phyloP scores from a whole-genome alignment of 1,284 basidiomycete genomes.

The Phylloporus sp. region DNA sequence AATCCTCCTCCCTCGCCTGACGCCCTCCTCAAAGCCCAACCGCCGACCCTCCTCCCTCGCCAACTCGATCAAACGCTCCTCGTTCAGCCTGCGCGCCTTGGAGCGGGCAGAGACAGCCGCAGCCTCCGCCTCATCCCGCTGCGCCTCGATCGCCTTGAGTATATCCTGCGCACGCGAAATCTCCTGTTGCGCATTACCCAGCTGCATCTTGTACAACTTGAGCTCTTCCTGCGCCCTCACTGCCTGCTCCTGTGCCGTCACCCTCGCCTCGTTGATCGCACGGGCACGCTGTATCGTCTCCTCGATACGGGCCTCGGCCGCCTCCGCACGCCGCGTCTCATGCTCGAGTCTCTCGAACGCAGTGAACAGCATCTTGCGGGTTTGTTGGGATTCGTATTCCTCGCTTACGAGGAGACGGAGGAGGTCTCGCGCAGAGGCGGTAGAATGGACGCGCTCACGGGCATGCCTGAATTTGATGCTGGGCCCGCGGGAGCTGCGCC shows the following conservation, averaged over 20 bases:
- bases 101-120: constrained; percentile 54
- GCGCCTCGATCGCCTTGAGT: constrained; percentile 51
- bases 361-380: constrained; percentile 59
- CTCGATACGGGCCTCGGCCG: constrained; percentile 58
- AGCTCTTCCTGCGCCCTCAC: constrained; percentile 60
- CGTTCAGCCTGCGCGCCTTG: constrained; percentile 55
- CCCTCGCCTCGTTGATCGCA: constrained; percentile 58
- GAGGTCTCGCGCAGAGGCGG: constrained; percentile 51
- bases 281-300: constrained; percentile 61
- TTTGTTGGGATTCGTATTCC: constrained; percentile 61
- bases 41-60: constrained; percentile 64
- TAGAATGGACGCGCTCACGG: constrained; percentile 43
- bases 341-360: constrained; percentile 60
- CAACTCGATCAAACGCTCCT: constrained; percentile 52
- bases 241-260: constrained; percentile 60
- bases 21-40: constrained; percentile 61
- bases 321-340: constrained; percentile 60
- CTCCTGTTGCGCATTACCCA: constrained; percentile 69
- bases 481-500: constrained; percentile 37
- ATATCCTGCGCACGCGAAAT: constrained; percentile 57
- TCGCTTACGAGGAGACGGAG: constrained; percentile 60
- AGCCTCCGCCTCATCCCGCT: constrained; percentile 60
- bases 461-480: constrained; percentile 40
- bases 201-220: constrained; percentile 67
- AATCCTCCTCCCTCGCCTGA: constrained; percentile 55